Evolutionary conservation across 2,329 filamentous ascomycete genomes (phyloP).

Genomic region (Cladorrhinum sp.): DNA sequence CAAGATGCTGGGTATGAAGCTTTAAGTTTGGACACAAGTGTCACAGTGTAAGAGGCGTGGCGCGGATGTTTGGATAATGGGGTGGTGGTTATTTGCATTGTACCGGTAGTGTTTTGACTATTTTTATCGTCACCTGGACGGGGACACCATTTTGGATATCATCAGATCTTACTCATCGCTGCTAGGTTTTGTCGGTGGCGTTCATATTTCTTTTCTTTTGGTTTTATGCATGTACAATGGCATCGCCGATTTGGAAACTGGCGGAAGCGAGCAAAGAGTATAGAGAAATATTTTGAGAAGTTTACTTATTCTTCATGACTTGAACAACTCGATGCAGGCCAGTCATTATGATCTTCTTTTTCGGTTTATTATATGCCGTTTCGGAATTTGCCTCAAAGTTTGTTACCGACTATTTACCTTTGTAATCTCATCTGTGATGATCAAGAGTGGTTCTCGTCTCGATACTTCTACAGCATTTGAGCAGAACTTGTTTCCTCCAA

Average conservation of each 20-base stretch:
- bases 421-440: too few relatives aligned
- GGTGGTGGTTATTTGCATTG: not conserved
- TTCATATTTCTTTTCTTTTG: not conserved
- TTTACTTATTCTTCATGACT: not conserved
- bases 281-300: not conserved
- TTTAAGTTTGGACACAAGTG: conserved; percentile 55
- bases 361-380: too few relatives aligned
- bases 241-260: not conserved
- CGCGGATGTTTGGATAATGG: not conserved
- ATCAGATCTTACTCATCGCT: not conserved
- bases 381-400: too few relatives aligned
- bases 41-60: not conserved
- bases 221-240: not conserved
- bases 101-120: not conserved
- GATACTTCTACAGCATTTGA: too few relatives aligned
- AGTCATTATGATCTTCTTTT: too few relatives aligned
- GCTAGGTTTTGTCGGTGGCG: not conserved
- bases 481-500: too few relatives aligned
- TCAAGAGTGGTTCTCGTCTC: too few relatives aligned
- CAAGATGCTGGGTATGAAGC: conserved; percentile 91
- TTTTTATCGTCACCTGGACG: not conserved
- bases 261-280: not conserved
- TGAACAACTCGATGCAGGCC: too few relatives aligned
- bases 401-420: too few relatives aligned
- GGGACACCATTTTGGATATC: not conserved